Base-by-base conservation (phyloP, 805 yeast species). In the Cyberlindnera suaveolens region DNA sequence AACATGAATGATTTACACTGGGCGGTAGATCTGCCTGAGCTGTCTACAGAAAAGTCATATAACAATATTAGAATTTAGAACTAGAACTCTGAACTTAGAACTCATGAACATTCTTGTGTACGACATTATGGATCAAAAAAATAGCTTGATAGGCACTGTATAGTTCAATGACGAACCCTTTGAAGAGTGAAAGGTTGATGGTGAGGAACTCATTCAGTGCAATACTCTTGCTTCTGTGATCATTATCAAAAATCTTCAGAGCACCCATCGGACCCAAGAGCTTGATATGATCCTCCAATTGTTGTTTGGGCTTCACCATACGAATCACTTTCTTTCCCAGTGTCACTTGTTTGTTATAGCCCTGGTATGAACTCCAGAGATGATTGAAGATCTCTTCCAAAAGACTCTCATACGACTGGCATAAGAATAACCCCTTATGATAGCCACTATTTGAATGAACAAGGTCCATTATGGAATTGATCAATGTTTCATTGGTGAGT, bases 331-430 rank as follows among this genome's bases (percentile, higher is more conserved):
- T 23, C 27, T 23, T 15, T 2, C 39, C 39, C 8, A 27, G 31
- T 6, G 17, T 26, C 11, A 47, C 37, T 17, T 39, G 34, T 33
- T 29, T 17, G 4, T 38, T 29, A 27, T 43, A 45, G 14, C 31
- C 17, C 6, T 10, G 23, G 39, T 38, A 42, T 10, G 46, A 39
- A 2, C 6, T 5, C 51, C 51, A 47, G 14, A 47, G 45, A 26
- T 40, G 32, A 3, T 44, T 45, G 2, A 44, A 15, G 14, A 42
- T 39, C 8, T 30, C 36, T 8, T 8, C 10, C 3, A 44, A 36
- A 3, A 40, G 9, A n/a, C 16, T 13, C 20, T 20, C n/a, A 4
- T 20, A 16, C n/a, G 14, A 19, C 11, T 7, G 19, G 4, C 14
- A 11, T 9, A 27, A 18, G 5, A 46, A 36, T 13, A 48, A 23